Evolutionary conservation across 192 early-diverging fungal species (phyloP).

Genomic region (Dispira parvispora): DNA sequence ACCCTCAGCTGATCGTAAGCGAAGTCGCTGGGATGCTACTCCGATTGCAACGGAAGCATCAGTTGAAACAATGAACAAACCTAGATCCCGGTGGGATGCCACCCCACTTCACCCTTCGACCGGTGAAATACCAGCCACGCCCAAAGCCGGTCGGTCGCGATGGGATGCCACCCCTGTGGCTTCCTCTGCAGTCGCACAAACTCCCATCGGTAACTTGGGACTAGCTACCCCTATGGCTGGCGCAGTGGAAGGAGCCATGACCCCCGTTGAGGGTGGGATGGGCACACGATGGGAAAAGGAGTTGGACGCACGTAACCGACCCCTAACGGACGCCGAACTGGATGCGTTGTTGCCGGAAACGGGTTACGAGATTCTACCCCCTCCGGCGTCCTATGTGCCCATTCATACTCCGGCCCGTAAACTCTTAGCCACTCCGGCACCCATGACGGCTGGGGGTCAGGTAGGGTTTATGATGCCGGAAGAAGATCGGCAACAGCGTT

Average conservation of each 20-base stretch:
- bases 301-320: conserved; percentile 71
- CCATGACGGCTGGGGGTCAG: conserved; percentile 45
- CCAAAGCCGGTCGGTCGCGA: conserved; percentile 47
- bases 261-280: conserved; percentile 45
- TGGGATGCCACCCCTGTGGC: conserved; percentile 94
- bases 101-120: conserved; percentile 35
- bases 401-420: conserved; percentile 95
- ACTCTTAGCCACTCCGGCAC: conserved; percentile 83
- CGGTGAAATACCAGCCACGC: conserved; percentile 33
- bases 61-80: conserved; percentile 16
- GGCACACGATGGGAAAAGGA: conserved; percentile 51
- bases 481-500: conserved; percentile 37
- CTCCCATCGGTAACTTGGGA: conserved; percentile 62
- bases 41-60: conserved; percentile 36
- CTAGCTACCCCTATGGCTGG: conserved; percentile 63
- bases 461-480: conserved; percentile 88
- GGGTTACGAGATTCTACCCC: conserved; percentile 85
- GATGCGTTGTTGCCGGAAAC: conserved; percentile 78
- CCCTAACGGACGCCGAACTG: conserved; percentile 86
- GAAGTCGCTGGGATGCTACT: conserved; percentile 69
- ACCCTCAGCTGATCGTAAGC: conserved; percentile 30
- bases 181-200: conserved; percentile 41
- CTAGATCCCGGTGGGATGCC: conserved; percentile 50
- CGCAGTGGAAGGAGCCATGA: conserved; percentile 49
- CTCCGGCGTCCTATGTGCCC: conserved; percentile 72